Base-by-base conservation (phyloP, 169 alveolate species). In the Cryptosporidium viatorum region DNA sequence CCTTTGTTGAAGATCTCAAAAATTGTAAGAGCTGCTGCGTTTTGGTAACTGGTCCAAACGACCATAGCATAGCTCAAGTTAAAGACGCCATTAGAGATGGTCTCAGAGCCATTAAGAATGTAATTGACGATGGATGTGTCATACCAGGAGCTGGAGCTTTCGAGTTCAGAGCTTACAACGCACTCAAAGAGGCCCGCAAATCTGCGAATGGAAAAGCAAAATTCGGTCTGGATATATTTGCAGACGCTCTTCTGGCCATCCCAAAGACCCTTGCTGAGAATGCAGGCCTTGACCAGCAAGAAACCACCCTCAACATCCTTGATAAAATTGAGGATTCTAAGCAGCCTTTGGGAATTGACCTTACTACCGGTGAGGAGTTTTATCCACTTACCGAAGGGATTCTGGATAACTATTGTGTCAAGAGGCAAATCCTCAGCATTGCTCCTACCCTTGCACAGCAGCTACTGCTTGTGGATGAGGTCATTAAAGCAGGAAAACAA, bases 71-170 rank as follows among this genome's bases (percentile, higher is more conserved):
- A 58, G 60, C 92, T 75, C 91, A 74, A 91, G 94, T 96, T 45
- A 96, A 98, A 93, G 99, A 98, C 87, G 99, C 99, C 18, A 93
- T 97, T 35, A 93, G 99, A 80, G 99, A 98, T 89, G 99, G 99
- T 45, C 95, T 98, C 26, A 94, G 99, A 91, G 99, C 99, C 39
- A 98, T 98, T 59, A 96, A 97, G 84, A 98, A 98, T 93, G 98
- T 96, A 59, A 94, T 96, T 70, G 98, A 97, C 65, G 99, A 98
- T 85, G 94, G 95, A 35, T 91, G 95, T 50, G 98, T 98, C 29
- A 89, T 98, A 39, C 99, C 99, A 0, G 99, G 99, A 33, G 99
- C 99, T 0, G 99, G 99, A 12, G 98, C 99, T 0, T 97, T 96
- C 86, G 99, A 98, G 94, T 89, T 98, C 60, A 95, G 97, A 39